Base-by-base conservation (phyloP, 495 filamentous ascomycete species). In the Talaromyces adpressus region DNA sequence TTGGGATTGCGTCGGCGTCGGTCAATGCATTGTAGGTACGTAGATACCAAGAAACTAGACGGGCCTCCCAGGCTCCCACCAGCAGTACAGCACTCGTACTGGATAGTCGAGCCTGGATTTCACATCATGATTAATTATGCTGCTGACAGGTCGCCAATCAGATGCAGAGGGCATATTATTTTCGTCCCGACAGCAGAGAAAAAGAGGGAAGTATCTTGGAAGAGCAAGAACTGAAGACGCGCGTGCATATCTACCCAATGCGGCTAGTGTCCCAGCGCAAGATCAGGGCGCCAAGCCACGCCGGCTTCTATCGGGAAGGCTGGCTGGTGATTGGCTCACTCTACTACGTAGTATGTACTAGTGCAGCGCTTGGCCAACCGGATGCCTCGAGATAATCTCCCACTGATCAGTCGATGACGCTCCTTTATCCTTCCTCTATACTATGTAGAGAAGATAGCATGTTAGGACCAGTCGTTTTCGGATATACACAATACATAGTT, bases 231-330 rank as follows among this genome's bases (percentile, higher is more conserved):
- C 22, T 7, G n/a, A 20, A 29, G 52, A 56, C 52, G 56, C 56
- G 56, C 56, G 56, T 58, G 56, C 56, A 58, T 58, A 20, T 27
- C 56, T 58, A 27, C 56, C 56, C 6, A 58, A 58, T 23, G 1
- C 6, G 56, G 30, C 12, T 58, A 58, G 56, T 16, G 45, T n/a
- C 6, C n/a, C 45, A 18, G 45, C 6, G n/a, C 45, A 49, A 30
- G 56, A 58, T 58, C 22, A 56, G 52, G 52, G 22, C 52, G 52
- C 52, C 52, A 56, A 56, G 52, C 52, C 52, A 29, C 32, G 2
- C 27, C 20, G 39, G 57, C 30, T 60, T 16, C 20, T 60, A 23
- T 41, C 57, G 22, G 20, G 25, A 41, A 18, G 2, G 1, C 27
- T 12, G 1, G n/a, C 6, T 14, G 41, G 18, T 47, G 18, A 39